These are phyloP conservation scores for Leishmania lainsoni DNA, from an alignment of 208 protist species.

Conservation along the genomic window DNA sequence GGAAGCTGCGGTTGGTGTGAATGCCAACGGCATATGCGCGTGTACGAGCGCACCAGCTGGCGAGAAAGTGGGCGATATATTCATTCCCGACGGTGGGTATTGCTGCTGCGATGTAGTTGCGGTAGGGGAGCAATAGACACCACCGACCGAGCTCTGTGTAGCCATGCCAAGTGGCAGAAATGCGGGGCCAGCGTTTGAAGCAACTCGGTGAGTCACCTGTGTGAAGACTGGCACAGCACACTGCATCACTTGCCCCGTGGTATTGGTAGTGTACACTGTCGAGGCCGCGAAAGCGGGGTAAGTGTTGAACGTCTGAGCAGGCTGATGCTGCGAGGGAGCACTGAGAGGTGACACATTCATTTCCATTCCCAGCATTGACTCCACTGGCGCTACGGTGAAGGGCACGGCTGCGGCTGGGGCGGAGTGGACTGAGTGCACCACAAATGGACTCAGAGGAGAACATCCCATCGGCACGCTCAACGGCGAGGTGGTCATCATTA, in stretches of 20 bases:
- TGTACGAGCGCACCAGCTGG: conserved; percentile 23
- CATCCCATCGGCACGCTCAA: conserved; percentile 27
- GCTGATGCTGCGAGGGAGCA: conserved; percentile 14
- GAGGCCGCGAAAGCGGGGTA: conserved; percentile 2
- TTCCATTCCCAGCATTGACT: conserved; percentile 22
- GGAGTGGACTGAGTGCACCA: conserved; percentile 26
- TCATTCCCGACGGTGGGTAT: conserved; percentile 9
- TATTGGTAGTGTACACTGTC: conserved; percentile 9
- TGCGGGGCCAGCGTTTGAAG: not conserved
- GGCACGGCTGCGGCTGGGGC: conserved; percentile 13
- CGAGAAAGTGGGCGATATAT: conserved; percentile 23
- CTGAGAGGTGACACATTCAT: conserved; percentile 17
- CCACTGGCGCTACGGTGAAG: conserved; percentile 16
- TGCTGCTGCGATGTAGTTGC: conserved; percentile 17
- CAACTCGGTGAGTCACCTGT: conserved; percentile 9
- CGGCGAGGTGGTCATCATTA: conserved; percentile 27
- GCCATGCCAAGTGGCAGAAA: conserved; percentile 27
- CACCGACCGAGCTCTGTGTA: conserved; percentile 3
- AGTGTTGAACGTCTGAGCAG: conserved; percentile 23
- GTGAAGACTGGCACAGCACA: conserved; percentile 31
- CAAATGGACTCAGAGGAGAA: conserved; percentile 26
- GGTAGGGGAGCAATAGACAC: conserved; percentile 22
- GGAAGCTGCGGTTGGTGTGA: conserved; percentile 14
- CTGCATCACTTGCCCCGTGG: conserved; percentile 14
- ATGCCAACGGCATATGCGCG: conserved; percentile 19